Percentiles rank a stretch among this genome's conserved stretches.
Conservation (phyloP, 805 yeast species). For the Soucietia sequanensis region DNA sequence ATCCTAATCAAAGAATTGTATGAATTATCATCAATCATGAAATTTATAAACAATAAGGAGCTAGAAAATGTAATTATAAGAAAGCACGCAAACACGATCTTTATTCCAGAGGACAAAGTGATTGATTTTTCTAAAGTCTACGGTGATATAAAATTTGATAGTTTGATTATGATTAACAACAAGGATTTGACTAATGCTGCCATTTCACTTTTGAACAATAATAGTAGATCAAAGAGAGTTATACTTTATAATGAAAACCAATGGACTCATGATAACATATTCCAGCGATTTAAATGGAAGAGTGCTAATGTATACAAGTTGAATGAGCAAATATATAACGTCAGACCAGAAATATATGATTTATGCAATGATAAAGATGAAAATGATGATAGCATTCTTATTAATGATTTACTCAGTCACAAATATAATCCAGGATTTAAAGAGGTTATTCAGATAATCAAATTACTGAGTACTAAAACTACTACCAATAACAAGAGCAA, state of each 20-base stretch:
- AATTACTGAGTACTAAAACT: too few species aligned
- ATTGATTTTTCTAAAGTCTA: neutral
- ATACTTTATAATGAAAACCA: neutral
- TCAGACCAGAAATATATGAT: neutral
- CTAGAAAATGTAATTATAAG: neutral
- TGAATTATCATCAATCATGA: slow-evolving; percentile 6
- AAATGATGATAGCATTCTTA: neutral
- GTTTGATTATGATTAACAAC: neutral
- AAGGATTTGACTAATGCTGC: neutral
- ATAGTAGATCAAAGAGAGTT: neutral
- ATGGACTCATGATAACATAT: neutral
- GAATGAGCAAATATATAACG: neutral
- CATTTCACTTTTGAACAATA: neutral
- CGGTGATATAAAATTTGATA: neutral
- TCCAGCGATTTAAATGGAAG: neutral
- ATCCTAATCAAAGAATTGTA: slow-evolving; percentile 6
- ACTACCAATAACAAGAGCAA: too few species aligned
- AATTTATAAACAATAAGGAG: slow-evolving; percentile 1
- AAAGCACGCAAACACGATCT: neutral
- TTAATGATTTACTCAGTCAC: too few species aligned
- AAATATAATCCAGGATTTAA: neutral
- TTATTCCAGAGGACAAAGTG: neutral
- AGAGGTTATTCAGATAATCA: slow-evolving; percentile 11
- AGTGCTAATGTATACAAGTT: neutral
- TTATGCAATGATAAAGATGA: neutral